These are phyloP conservation scores for Leccinum boreale DNA, from an alignment of 768 basidiomycete genomes.

Conservation along the genomic window DNA sequence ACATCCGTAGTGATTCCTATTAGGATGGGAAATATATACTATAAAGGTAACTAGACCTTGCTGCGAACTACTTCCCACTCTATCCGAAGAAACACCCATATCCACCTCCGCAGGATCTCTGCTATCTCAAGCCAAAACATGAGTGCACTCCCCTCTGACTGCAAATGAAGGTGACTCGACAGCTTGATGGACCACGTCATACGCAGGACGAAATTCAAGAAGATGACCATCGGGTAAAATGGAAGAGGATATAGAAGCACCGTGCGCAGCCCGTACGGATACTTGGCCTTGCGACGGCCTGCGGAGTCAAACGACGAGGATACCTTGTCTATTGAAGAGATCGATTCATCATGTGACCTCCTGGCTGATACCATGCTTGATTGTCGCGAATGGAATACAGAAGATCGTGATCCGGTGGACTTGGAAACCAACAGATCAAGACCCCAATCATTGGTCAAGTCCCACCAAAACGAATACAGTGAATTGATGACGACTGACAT, in stretches of 20 bases:
- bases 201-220: constrained; percentile 82
- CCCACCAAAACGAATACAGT: constrained; percentile 98
- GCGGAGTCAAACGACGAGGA: constrained; percentile 19
- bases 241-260: constrained; percentile 76
- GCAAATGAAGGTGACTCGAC: constrained; percentile 78
- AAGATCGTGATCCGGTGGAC: constrained; percentile 32
- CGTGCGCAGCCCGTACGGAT: constrained; percentile 73
- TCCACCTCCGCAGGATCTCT: constrained; percentile 88
- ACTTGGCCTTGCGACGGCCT: constrained; percentile 19
- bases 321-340: neutral
- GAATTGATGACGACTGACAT: constrained; percentile 85
- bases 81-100: constrained; percentile 96
- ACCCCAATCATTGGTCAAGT: constrained; percentile 97
- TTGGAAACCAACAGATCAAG: constrained; percentile 61
- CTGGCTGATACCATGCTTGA: constrained; percentile 28
- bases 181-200: constrained; percentile 94
- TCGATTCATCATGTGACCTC: constrained; percentile 8
- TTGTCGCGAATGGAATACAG: constrained; percentile 47
- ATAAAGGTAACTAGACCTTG: neutral
- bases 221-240: constrained; percentile 78
- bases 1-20: neutral
- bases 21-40: neutral
- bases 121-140: constrained; percentile 91
- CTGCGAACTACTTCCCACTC: constrained; percentile 90
- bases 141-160: constrained; percentile 71